Evolutionary conservation across 2,329 filamentous ascomycete species (phyloP), one percentile per base, ranked within the genome.

Genomic region (Colletotrichum sidae): DNA sequence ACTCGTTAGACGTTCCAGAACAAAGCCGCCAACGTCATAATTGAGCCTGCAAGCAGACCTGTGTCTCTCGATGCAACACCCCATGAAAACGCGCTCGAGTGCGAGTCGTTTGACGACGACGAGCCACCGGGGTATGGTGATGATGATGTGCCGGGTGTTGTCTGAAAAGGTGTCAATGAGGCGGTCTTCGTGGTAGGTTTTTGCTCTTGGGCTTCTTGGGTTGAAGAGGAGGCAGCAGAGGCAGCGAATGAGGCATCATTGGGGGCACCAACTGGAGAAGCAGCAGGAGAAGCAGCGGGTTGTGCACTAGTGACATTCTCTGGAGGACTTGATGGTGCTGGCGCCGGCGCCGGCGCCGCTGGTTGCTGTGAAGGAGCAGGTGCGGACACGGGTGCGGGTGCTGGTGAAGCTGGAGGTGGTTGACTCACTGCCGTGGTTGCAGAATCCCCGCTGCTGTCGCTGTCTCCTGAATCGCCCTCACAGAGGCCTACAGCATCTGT

Each of bases 401-500:
- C n/a, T 35, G 13, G n/a, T 41, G 55, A 57, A 2, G 54, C n/a
- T 46, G 41, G 25, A 41, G 35, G 34, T 51, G 39, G 25, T 41
- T 45, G 38, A 56, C 58, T 52, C 63, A 57, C 52, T 57, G 46
- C 52, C 42, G 58, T 39, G n/a, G 51, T 41, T 15, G 33, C 12
- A n/a, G 51, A 45, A 37, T 49, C 39, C 8, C 25, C 44, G 33
- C 42, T 17, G 25, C 34, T 45, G 15, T 55, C 58, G 52, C 55
- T 54, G 35, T 60, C 46, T 25, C 52, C 47, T 9, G 63, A 45
- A 41, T 76, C 74, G n/a, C 70, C 73, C 42, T 74, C 67, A 47
- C 79, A 81, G 53, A 78, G 76, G 15, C 79, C 79, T 8, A 71
- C 70, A 6, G 75, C 47, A 9, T 46, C 49, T n/a, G 51, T 38